Percentiles rank a stretch among this genome's conserved stretches.
phyloP scores from a whole-genome alignment of 2,329 filamentous ascomycete genomes.

The Pseudogymnoascus sp. region DNA sequence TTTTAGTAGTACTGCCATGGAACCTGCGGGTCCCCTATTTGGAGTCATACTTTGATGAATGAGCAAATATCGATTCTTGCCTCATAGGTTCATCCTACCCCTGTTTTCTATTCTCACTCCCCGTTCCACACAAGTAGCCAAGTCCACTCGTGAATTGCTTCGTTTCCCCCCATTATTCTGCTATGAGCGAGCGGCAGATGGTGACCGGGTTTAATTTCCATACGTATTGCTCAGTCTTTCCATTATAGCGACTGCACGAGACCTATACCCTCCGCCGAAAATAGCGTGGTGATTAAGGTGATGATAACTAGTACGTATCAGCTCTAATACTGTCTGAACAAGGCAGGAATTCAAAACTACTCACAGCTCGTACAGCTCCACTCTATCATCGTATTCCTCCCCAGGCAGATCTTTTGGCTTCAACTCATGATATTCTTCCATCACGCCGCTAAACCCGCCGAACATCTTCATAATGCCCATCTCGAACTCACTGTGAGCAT shows the following conservation, averaged over 20 bases:
- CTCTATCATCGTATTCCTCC: slow-evolving; percentile 77
- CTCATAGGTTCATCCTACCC: neutral
- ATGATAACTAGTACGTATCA: slow-evolving; percentile 57
- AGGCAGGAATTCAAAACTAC: slow-evolving; percentile 31
- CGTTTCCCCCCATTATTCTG: neutral
- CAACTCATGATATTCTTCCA: slow-evolving; percentile 64
- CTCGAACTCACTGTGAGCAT: slow-evolving; percentile 84
- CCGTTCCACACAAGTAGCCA: neutral
- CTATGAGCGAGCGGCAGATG: neutral
- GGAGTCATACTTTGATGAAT: neutral
- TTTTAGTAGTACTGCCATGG: neutral
- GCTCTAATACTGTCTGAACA: neutral
- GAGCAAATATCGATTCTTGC: neutral
- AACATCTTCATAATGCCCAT: slow-evolving; percentile 96
- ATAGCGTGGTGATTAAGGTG: slow-evolving; percentile 70
- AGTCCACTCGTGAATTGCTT: neutral
- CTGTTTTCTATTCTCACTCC: neutral
- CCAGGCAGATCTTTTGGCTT: slow-evolving; percentile 74
- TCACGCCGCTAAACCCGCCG: slow-evolving; percentile 68
- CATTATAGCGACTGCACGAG: slow-evolving; percentile 75
- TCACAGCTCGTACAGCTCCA: slow-evolving; percentile 75
- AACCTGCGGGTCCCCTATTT: neutral
- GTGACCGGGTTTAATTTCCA: slow-evolving; percentile 29
- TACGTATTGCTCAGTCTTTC: slow-evolving; percentile 66
- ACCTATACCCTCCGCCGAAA: slow-evolving; percentile 73